A percentile compares a stretch with the other conserved stretches of the same genome.
Evolutionary conservation across 371 early-diverging fungal genomes (phyloP).

Genomic region (Apophysomyces sp.): DNA sequence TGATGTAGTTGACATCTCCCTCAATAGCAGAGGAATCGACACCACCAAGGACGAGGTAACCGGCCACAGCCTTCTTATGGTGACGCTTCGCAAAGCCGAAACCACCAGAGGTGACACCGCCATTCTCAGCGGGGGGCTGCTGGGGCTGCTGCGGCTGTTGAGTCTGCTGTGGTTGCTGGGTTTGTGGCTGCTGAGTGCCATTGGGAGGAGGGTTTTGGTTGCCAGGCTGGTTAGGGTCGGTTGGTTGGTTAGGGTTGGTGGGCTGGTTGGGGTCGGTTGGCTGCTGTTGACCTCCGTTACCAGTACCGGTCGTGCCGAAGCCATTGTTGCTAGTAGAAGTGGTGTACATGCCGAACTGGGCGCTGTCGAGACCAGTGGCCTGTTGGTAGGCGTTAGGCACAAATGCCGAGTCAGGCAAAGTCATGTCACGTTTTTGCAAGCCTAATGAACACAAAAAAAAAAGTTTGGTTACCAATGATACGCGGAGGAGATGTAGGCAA

Average conservation of each 20-base stretch:
- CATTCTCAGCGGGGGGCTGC: conserved; percentile 2
- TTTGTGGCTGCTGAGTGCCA: background rate
- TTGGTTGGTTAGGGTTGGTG: background rate
- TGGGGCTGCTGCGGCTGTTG: background rate
- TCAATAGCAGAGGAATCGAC: conserved; percentile 37
- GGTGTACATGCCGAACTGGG: conserved; percentile 49
- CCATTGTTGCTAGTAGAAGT: conserved; percentile 14
- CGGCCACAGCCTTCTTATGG: conserved; percentile 30
- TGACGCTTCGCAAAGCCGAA: conserved; percentile 31
- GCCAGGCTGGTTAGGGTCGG: background rate
- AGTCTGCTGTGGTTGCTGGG: background rate
- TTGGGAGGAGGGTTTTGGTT: background rate
- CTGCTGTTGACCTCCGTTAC: background rate
- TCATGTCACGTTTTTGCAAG: conserved; percentile 28
- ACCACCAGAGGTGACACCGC: conserved; percentile 26
- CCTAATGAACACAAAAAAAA: background rate
- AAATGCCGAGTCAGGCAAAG: conserved; percentile 29
- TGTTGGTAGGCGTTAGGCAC: conserved; percentile 43
- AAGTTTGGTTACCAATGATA: background rate
- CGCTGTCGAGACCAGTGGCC: conserved; percentile 28
- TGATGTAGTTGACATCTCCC: conserved; percentile 37
- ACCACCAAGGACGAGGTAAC: conserved; percentile 49
- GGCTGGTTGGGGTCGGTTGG: conserved; percentile 1
- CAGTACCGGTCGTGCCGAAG: conserved; percentile 12
- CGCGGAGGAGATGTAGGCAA: background rate